These are phyloP conservation scores for Puccinia triticina DNA, from an alignment of 1,284 basidiomycete genomes.

Conservation along the genomic window DNA sequence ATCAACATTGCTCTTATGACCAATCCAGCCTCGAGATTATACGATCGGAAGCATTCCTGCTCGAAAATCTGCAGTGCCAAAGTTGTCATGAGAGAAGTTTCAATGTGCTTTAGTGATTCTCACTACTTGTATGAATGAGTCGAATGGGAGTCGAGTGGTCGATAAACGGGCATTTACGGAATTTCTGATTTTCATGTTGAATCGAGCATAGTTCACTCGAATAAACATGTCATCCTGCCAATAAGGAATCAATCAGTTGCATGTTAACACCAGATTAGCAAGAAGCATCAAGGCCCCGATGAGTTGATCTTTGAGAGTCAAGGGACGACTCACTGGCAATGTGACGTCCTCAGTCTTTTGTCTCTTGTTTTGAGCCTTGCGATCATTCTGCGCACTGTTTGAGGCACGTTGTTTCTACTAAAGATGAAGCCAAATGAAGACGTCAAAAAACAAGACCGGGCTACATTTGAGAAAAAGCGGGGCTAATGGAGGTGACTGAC, in stretches of 20 bases:
- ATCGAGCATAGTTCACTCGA: slow-evolving; percentile 38
- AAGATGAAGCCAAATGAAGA: slow-evolving; percentile 30
- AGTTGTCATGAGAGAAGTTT: background rate
- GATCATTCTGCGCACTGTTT: slow-evolving; percentile 28
- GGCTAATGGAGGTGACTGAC: slow-evolving; percentile 20
- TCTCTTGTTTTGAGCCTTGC: slow-evolving; percentile 19
- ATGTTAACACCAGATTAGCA: background rate
- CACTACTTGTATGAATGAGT: background rate
- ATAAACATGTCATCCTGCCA: slow-evolving; percentile 44
- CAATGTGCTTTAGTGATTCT: background rate
- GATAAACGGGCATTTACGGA: slow-evolving; percentile 24
- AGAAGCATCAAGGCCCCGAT: background rate
- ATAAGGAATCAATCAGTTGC: background rate
- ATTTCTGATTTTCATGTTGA: slow-evolving; percentile 47
- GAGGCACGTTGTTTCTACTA: slow-evolving; percentile 41
- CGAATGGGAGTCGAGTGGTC: background rate
- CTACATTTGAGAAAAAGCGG: background rate
- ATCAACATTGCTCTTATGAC: slow-evolving; percentile 44
- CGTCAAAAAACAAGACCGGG: background rate
- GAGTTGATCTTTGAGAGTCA: background rate
- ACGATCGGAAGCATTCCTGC: slow-evolving; percentile 40
- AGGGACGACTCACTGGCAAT: slow-evolving; percentile 19
- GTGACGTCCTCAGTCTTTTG: slow-evolving; percentile 25
- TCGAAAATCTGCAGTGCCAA: slow-evolving; percentile 18
- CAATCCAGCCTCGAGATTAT: slow-evolving; percentile 34